A percentile compares a stretch with the other conserved stretches of the same genome.
Conservation (phyloP, 768 basidiomycete genomes). For the Boletus rufocinnamomeus region DNA sequence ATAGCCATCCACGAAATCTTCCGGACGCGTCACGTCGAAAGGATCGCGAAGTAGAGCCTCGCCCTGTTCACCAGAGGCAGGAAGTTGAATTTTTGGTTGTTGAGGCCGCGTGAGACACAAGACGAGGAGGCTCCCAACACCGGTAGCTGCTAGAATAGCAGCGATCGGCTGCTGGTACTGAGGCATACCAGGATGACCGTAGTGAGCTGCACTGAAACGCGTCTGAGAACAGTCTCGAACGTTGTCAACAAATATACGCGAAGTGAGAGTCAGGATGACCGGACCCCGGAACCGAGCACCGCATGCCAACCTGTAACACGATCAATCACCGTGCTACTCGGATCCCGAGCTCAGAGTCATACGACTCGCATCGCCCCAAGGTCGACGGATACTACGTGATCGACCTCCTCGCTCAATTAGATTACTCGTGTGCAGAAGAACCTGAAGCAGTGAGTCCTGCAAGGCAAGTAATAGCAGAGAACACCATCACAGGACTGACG, state of each 20-base stretch:
- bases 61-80: constrained; percentile 29
- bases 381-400: not conserved
- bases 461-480: not conserved
- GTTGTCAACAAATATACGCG: constrained; percentile 1
- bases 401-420: not conserved
- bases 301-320: not conserved
- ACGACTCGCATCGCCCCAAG: not conserved
- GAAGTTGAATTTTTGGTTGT: constrained; percentile 56
- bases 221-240: not conserved
- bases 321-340: too few species aligned
- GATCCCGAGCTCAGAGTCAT: too few species aligned
- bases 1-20: constrained; percentile 67
- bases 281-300: constrained; percentile 10
- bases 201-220: not conserved
- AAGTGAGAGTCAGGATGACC: not conserved
- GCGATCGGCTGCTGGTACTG: constrained; percentile 60
- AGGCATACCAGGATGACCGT: constrained; percentile 45
- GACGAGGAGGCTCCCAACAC: constrained; percentile 45
- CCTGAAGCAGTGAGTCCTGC: not conserved
- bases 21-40: constrained; percentile 71
- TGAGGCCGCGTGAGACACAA: constrained; percentile 42
- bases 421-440: not conserved
- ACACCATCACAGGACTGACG: not conserved
- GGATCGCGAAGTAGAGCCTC: constrained; percentile 47
- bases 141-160: constrained; percentile 44